A percentile compares a stretch with the other conserved stretches of the same genome.
phyloP scores from a whole-genome alignment of 257 asterid genomes.

The Salvia hispanica region DNA sequence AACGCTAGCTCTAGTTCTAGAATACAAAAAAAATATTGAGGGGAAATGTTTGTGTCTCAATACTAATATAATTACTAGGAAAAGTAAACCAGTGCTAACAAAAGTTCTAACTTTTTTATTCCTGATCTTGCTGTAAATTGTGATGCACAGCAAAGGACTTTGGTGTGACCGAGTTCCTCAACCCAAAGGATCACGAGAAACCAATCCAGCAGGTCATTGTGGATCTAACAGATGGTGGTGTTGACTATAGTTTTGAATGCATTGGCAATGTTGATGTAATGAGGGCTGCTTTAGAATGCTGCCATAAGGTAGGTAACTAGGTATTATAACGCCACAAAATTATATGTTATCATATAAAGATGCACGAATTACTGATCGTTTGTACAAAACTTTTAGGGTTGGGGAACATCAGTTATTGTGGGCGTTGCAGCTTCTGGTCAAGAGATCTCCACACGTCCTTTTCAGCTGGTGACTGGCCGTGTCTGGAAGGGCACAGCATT shows the following conservation, averaged over 20 bases:
- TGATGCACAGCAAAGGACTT: constrained; percentile 70
- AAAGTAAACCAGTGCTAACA: constrained; percentile 12
- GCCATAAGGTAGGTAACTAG: constrained; percentile 75
- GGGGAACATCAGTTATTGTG: constrained; percentile 99
- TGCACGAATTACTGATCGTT: constrained; percentile 24
- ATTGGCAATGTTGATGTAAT: constrained; percentile 86
- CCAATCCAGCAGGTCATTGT: constrained; percentile 94
- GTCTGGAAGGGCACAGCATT: constrained; percentile 99
- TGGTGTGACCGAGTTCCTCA: constrained; percentile 93
- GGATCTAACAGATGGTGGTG: constrained; percentile 95
- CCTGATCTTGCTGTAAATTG: constrained; percentile 20
- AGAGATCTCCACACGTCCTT: constrained; percentile 96
- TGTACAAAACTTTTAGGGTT: constrained; percentile 57
- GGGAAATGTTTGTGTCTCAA: background rate
- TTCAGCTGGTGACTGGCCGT: constrained; percentile 98
- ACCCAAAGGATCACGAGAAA: constrained; percentile 91
- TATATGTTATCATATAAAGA: background rate
- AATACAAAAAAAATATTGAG: background rate
- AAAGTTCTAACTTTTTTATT: background rate
- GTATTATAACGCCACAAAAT: too few relatives aligned
- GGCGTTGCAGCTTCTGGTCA: constrained; percentile 99
- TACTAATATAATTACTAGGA: background rate
- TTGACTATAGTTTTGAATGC: constrained; percentile 98
- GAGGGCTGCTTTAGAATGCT: constrained; percentile 98
- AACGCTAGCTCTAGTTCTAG: background rate